Base-by-base conservation (phyloP, 192 early-diverging fungal genomes). In the Chytriomyces confervae region DNA sequence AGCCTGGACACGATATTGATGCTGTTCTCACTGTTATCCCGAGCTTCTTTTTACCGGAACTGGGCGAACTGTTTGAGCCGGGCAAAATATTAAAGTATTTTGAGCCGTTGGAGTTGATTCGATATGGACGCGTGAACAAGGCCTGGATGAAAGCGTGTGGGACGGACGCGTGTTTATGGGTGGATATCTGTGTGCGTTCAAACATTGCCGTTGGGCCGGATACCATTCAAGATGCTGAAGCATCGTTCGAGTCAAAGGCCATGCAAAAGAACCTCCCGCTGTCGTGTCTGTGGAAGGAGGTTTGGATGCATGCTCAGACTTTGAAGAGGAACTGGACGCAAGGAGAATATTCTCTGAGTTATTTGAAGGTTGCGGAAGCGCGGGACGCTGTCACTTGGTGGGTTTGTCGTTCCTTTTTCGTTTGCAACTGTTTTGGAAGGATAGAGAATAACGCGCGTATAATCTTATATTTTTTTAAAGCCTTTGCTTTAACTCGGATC, bases 351-450 rank as follows among this genome's bases (percentile, higher is more conserved):
- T 36, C 8, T 5, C 27, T 82, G 4, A 45, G 46, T 24, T 61
- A 63, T 51, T 44, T 75, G 16, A 53, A 53, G 13, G 66, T 82
- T 20, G 76, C 78, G 23, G 81, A 82, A 45, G 49, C 76, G 10
- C 63, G 81, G 20, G 81, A 82, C 50, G 51, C 72, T 49, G 75
- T 82, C 27, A 79, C 78, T 62, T 77, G 80, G 80, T 81, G 24
- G 7, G 75, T 61, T 43, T 63, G 3, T 11, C 9, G 10, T 49
- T 23, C 0, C 5, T 27, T 24, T n/a, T 79, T 61, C 45, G 0
- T 69, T 43, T 18, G 16, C n/a, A 24, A 5, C 44, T 62, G 44
- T 66, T 50, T 45, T 16, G n/a, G 3, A 20, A 36, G 10, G 0
- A 69, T 2, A 29, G 66, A 50, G 53, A 16, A 44, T n/a, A n/a